phyloP scores from a whole-genome alignment of 805 yeast genomes.

The Spathaspora hagerdaliae region DNA sequence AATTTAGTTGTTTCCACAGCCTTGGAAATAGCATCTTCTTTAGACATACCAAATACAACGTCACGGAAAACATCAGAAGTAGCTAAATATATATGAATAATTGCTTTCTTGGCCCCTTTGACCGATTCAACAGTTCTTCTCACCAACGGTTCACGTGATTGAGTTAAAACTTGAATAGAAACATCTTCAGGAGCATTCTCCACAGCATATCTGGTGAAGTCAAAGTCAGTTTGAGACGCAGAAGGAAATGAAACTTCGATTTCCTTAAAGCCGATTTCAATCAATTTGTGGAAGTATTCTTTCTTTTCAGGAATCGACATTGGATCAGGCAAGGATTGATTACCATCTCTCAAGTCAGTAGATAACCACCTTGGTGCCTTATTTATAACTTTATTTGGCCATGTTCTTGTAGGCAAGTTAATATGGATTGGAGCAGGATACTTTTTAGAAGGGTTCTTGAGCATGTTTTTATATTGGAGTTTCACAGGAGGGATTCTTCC shows the following conservation, averaged over 20 bases:
- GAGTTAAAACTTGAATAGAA: conserved; percentile 67
- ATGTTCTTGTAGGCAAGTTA: conserved; percentile 56
- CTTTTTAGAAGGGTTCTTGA: conserved; percentile 64
- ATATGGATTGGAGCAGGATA: conserved; percentile 56
- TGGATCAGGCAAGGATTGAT: conserved; percentile 79
- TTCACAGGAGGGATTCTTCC: conserved; percentile 14
- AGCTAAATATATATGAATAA: conserved; percentile 70
- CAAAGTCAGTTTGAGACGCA: conserved; percentile 80
- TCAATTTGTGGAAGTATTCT: conserved; percentile 66
- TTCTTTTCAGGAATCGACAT: conserved; percentile 74
- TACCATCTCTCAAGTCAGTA: conserved; percentile 78
- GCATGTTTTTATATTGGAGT: conserved; percentile 41
- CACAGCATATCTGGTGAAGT: conserved; percentile 75
- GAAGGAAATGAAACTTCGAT: conserved; percentile 80
- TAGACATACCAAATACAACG: conserved; percentile 69
- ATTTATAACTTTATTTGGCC: conserved; percentile 65
- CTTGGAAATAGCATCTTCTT: conserved; percentile 61
- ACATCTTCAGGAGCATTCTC: conserved; percentile 77
- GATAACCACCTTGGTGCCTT: conserved; percentile 80
- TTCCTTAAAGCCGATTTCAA: conserved; percentile 75
- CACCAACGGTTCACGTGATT: conserved; percentile 71
- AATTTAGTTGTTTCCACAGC: conserved; percentile 70
- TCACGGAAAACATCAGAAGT: conserved; percentile 73
- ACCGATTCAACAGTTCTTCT: conserved; percentile 72
- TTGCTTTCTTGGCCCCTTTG: conserved; percentile 69